Evolutionary conservation across 2,329 filamentous ascomycete genomes (phyloP), one percentile per base, ranked within the genome.

Genomic region (Fonsecaea multimorphosa): DNA sequence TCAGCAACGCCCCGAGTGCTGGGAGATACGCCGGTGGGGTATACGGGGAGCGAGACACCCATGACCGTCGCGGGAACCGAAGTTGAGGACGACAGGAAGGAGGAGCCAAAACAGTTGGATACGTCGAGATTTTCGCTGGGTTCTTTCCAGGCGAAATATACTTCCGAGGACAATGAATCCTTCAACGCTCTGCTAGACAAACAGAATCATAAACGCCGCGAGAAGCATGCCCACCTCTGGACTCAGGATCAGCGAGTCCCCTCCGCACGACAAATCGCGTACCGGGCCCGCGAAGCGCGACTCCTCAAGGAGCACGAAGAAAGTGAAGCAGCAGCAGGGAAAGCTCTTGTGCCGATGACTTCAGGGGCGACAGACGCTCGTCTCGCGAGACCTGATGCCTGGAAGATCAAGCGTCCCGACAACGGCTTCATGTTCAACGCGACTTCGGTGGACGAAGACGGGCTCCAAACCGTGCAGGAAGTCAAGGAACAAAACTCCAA

Each of bases 81-180:
- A 74, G 4, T 72, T 75, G 24, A 73, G 76, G 16, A 81, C 78
- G 64, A 81, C 81, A 54, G 61, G 49, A 5, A 75, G 29, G 76
- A 75, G 31, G 76, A 79, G 61, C 80, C 82, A 64, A 58, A 52
- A 7, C 78, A 83, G 34, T 82, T 92, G 19, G 89, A 96, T 75
- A 87, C 79, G 1, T 76, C 89, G 49, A 89, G 89, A 72, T 87
- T 98, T 82, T 93, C 90, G 66, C 84, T 99, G 1, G 87, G 89
- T 60, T 87, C 89, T 1, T 99, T 97, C 73, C 95, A 99, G 75
- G 86, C 91, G 2, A 94, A 91, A 71, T 98, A 97, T 79, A 99
- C 94, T 0, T 97, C 92, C 74, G 95, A 99, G 78, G 95, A 99
- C 76, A 98, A 98, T 75, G 95, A 97, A 76, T 96, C 91, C 72